A percentile compares a stretch with the other conserved stretches of the same genome.
Evolutionary conservation across 2,329 filamentous ascomycete genomes (phyloP).

Genomic region (Epichloe sibirici): DNA sequence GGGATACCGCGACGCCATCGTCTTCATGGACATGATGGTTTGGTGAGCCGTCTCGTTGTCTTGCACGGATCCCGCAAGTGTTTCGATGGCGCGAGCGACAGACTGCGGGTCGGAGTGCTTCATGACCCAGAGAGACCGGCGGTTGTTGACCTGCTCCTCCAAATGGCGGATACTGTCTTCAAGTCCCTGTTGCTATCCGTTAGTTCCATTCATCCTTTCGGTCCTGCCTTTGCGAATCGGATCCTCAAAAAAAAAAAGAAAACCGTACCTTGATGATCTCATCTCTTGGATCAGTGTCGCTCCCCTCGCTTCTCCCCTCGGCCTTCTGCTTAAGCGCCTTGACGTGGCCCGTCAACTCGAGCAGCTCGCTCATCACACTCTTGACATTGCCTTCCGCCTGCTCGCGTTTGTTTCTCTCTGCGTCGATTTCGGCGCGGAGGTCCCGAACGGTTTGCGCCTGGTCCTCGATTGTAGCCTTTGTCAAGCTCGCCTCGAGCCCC

Average conservation of each 20-base stretch:
- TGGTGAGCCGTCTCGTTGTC: constrained; percentile 16
- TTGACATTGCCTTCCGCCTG: constrained; percentile 16
- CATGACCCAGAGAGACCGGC: constrained; percentile 23
- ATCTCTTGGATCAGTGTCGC: constrained; percentile 11
- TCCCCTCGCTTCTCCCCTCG: constrained; percentile 8
- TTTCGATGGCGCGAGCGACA: constrained; percentile 21
- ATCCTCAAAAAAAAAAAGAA: neutral
- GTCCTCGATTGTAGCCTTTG: constrained; percentile 22
- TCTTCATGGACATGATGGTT: constrained; percentile 15
- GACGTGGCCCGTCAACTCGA: constrained; percentile 13
- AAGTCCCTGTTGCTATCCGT: constrained; percentile 14
- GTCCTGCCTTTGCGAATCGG: too few relatives aligned
- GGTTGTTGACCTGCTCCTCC: constrained; percentile 24
- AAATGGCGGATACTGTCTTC: constrained; percentile 21
- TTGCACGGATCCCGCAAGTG: constrained; percentile 16
- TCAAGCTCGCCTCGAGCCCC: constrained; percentile 26
- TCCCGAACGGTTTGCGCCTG: constrained; percentile 20
- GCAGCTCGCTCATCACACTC: constrained; percentile 12
- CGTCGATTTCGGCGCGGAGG: constrained; percentile 19
- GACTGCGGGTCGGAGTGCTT: constrained; percentile 20
- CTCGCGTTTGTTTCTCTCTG: constrained; percentile 20
- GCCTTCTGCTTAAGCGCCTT: constrained; percentile 17
- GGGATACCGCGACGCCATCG: constrained; percentile 2
- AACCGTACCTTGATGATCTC: constrained; percentile 20
- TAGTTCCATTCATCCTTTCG: neutral